Evolutionary conservation across 495 filamentous ascomycete species (phyloP), one percentile per base, ranked within the genome.

Genomic region (Daldinia vernicosa): DNA sequence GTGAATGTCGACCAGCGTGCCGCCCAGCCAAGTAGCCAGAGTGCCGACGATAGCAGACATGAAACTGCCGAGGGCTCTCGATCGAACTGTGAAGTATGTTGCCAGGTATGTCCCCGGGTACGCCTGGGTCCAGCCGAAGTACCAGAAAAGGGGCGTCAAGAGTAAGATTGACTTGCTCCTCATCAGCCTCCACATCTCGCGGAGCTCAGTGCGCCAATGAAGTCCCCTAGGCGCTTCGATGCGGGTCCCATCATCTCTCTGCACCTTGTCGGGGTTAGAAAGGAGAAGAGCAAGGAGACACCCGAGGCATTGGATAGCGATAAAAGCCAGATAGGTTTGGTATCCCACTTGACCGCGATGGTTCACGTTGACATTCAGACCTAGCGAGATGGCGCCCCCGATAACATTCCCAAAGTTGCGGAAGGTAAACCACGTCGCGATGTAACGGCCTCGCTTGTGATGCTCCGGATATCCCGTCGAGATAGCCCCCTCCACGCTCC

Each of bases 341-440:
- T 81, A 82, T 55, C 80, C 81, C 40, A 86, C 81, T 59, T 81
- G 83, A 28, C 84, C 84, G 7, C 70, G 74, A 6, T 80, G 66
- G 1, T 77, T 70, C 4, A 76, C 75, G 19, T 80, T 77, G 28
- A 79, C 65, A 51, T 86, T 86, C 11, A 84, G 75, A 19, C 74
- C 80, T 6, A 86, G 80, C 28, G 81, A 81, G 26, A 86, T 83
- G 4, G 83, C 76, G n/a, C 77, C 79, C 0, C 83, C 84, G 33
- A 85, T 80, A 1, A 86, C 69, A n/a, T 83, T 80, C 14, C 84
- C 84, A 43, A 85, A 74, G 51, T 85, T 82, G 8, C 81, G 78
- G 24, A 85, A 81, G 5, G 80, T 79, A 67, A 85, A 80, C 83
- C 83, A 86, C 11, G 84, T 84, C 52, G 77, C 82, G n/a, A 84